phyloP scores from a whole-genome alignment of 768 basidiomycete genomes.

The Macrolepiota albuminosa region DNA sequence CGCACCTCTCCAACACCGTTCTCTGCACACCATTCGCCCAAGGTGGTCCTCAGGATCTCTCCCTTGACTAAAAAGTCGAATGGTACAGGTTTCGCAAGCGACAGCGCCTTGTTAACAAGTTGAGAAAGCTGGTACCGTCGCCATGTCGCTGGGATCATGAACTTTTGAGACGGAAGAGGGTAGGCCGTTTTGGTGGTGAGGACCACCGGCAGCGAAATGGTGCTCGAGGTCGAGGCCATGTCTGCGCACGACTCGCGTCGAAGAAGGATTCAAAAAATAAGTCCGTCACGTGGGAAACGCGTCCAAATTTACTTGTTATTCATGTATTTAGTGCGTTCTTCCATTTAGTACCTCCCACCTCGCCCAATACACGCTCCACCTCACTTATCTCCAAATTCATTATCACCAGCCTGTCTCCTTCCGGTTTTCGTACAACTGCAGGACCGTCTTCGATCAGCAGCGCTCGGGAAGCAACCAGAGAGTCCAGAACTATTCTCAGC shows the following conservation, averaged over 20 bases:
- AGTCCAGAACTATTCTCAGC: conserved; percentile 65
- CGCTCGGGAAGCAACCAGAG: conserved; percentile 73
- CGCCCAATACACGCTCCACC: conserved; percentile 80
- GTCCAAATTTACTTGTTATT: neutral
- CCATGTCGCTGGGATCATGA: conserved; percentile 89
- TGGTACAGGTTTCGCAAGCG: conserved; percentile 67
- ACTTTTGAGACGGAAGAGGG: conserved; percentile 80
- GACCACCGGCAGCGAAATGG: conserved; percentile 50
- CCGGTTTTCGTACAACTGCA: conserved; percentile 46
- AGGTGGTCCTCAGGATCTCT: conserved; percentile 65
- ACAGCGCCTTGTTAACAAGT: conserved; percentile 91
- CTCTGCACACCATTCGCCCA: conserved; percentile 73
- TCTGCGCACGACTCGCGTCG: neutral
- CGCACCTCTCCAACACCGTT: conserved; percentile 69
- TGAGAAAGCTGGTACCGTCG: conserved; percentile 95
- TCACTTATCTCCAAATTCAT: conserved; percentile 83
- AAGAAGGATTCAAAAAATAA: neutral
- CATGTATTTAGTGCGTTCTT: conserved; percentile 41
- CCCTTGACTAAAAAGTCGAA: conserved; percentile 91
- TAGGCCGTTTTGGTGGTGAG: conserved; percentile 73
- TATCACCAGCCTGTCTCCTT: conserved; percentile 65
- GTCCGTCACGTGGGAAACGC: conserved; percentile 1
- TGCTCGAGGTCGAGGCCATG: conserved; percentile 8
- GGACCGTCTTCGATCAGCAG: conserved; percentile 67
- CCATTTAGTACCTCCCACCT: conserved; percentile 70